Base-by-base conservation (phyloP, 129 eudicot genomes). In the Gnaphalium uliginosum region DNA sequence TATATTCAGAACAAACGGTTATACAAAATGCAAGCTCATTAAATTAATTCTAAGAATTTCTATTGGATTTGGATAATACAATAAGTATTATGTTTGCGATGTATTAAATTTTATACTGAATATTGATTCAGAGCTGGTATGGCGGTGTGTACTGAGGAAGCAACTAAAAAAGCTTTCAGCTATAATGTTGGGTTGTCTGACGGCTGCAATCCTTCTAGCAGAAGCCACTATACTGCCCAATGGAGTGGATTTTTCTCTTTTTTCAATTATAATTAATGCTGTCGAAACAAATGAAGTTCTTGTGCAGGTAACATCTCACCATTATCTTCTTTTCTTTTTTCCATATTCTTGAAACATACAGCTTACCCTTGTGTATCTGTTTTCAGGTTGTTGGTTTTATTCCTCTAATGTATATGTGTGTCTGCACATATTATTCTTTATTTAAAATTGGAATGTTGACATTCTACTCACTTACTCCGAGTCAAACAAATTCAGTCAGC, bases 401-500 rank as follows among this genome's bases (percentile, higher is more conserved):
- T 73, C 98, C 96, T 32, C 81, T 93, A 8, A 82, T 90, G 85
- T 93, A 90, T 75, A 93, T 90, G 98, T 88, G 98, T 75, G 77
- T 90, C 26, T 90, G 96, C 86, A 90, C 98, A 51, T 93, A 93
- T 68, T 93, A 90, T 77, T 93, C 98, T 18, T 66, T 90, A 75
- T 85, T 93, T 83, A 90, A 88, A 81, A 78, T 93, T 59, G 98
- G 98, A 74, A 93, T 78, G 85, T 72, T 93, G 82, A 90, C 89
- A 30, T 90, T 93, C 79, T 93, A 90, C 80, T 90, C 96, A 37
- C 70, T 93, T 41, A 93, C 96, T 24, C 98, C 98, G 56, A 86
- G 92, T 66, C 98, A 90, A 85, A 93, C 98, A 74, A 93, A 87
- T 80, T 88, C 98, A 64, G 98, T 93, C 82, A 90, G 90, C 84